Evolutionary conservation across 208 protist genomes (phyloP).

Genomic region (Angomonas deanei): DNA sequence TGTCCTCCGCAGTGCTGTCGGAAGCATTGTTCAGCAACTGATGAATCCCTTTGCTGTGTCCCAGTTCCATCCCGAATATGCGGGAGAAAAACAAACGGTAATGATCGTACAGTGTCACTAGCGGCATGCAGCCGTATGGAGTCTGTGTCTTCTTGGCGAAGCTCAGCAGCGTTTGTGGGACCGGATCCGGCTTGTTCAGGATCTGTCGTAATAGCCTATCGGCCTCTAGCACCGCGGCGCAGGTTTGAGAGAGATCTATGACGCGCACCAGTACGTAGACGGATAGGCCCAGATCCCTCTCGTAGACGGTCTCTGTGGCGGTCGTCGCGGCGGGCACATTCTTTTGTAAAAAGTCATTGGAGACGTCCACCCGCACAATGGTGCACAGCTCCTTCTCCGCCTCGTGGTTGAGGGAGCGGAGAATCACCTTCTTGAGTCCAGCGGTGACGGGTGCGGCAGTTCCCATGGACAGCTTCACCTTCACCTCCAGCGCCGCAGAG

Average conservation of each 20-base stretch:
- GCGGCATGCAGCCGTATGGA: slow-evolving; percentile 67
- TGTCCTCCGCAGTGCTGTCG: slow-evolving; percentile 14
- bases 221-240: slow-evolving; percentile 30
- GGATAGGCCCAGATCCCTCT: slow-evolving; percentile 16
- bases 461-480: slow-evolving; percentile 24
- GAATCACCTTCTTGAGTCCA: slow-evolving; percentile 21
- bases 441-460: slow-evolving; percentile 8
- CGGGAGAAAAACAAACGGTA: slow-evolving; percentile 54
- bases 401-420: slow-evolving; percentile 33
- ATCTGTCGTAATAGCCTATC: slow-evolving; percentile 25
- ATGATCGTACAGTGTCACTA: slow-evolving; percentile 56
- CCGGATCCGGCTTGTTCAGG: slow-evolving; percentile 16
- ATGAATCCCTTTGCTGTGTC: slow-evolving; percentile 26
- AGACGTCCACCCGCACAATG: slow-evolving; percentile 33
- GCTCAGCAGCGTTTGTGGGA: slow-evolving; percentile 12
- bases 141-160: slow-evolving; percentile 18
- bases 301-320: not conserved
- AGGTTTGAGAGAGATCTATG: slow-evolving; percentile 53
- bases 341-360: slow-evolving; percentile 11
- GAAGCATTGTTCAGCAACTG: slow-evolving; percentile 12
- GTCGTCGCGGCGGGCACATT: not conserved
- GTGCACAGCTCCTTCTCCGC: slow-evolving; percentile 40
- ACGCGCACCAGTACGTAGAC: slow-evolving; percentile 69
- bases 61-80: slow-evolving; percentile 32
- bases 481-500: slow-evolving; percentile 22